Evolutionary conservation across 2,329 filamentous ascomycete genomes (phyloP).

Genomic region (Pestalotiopsis sp.): DNA sequence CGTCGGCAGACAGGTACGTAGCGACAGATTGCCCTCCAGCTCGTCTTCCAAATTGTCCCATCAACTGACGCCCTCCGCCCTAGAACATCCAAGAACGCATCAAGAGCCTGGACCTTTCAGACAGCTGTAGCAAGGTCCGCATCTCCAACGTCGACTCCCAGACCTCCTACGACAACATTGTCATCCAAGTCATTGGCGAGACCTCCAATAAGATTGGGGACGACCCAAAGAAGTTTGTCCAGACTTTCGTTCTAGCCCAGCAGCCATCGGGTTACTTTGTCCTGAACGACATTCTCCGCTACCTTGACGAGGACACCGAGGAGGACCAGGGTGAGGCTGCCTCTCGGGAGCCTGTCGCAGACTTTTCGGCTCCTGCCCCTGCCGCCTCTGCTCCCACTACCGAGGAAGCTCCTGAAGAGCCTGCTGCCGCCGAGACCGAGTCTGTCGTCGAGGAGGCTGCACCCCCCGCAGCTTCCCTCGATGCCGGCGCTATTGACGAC

Average conservation of each 20-base stretch:
- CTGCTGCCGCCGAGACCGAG: slow-evolving; percentile 34
- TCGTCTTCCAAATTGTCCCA: not conserved
- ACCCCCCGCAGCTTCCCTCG: slow-evolving; percentile 26
- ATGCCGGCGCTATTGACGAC: slow-evolving; percentile 57
- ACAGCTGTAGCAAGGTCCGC: slow-evolving; percentile 83
- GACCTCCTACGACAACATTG: slow-evolving; percentile 87
- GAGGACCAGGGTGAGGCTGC: slow-evolving; percentile 61
- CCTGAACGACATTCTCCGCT: slow-evolving; percentile 95
- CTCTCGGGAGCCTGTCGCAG: slow-evolving; percentile 24
- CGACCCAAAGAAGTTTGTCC: slow-evolving; percentile 90
- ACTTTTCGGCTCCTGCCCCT: slow-evolving; percentile 27
- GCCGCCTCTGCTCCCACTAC: not conserved
- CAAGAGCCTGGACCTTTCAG: slow-evolving; percentile 88
- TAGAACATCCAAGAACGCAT: slow-evolving; percentile 94
- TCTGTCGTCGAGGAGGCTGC: slow-evolving; percentile 36
- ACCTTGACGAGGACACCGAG: slow-evolving; percentile 83
- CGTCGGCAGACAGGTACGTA: slow-evolving; percentile 80
- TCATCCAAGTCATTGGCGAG: slow-evolving; percentile 97
- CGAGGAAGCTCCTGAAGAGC: slow-evolving; percentile 34
- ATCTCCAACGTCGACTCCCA: slow-evolving; percentile 98
- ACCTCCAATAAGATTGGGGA: slow-evolving; percentile 88
- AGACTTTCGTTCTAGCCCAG: slow-evolving; percentile 95
- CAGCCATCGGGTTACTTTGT: slow-evolving; percentile 98
- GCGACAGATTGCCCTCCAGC: slow-evolving; percentile 7
- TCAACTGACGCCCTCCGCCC: slow-evolving; percentile 15